Evolutionary conservation across 371 early-diverging fungal species (phyloP).

Genomic region (Saksenaea vasiformis): DNA sequence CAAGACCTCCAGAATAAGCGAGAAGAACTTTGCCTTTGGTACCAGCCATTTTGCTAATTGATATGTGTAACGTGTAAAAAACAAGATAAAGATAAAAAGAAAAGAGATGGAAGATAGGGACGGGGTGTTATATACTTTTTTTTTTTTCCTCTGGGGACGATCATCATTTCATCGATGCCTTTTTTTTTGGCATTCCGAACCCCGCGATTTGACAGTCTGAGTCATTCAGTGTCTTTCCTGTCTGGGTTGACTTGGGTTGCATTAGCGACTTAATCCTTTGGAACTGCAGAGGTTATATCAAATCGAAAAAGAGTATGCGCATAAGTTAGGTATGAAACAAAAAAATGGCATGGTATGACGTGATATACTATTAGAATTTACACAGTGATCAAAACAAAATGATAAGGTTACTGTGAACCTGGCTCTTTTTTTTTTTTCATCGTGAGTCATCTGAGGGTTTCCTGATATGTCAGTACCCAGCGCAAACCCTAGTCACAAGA

Average conservation of each 20-base stretch:
- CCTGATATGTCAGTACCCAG: not conserved
- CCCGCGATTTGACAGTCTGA: conserved; percentile 6
- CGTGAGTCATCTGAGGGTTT: conserved; percentile 5
- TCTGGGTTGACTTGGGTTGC: not conserved
- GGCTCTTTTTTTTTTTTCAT: not conserved
- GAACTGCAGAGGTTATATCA: no score
- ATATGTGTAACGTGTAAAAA: not conserved
- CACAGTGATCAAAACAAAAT: not conserved
- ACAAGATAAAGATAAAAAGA: not conserved
- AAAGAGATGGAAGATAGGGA: not conserved
- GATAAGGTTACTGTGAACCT: not conserved
- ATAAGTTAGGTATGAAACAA: no score
- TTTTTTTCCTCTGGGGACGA: not conserved
- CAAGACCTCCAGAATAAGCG: conserved; percentile 98
- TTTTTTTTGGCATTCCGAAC: not conserved
- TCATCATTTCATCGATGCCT: no score
- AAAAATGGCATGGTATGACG: no score
- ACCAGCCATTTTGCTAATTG: conserved; percentile 33
- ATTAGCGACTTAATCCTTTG: no score
- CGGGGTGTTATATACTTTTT: not conserved
- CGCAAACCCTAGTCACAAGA: conserved; percentile 3
- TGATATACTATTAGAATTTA: no score
- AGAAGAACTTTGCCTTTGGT: conserved; percentile 89
- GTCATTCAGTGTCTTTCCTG: not conserved
- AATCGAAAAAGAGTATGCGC: no score